Percentiles rank a stretch among this genome's conserved stretches.
These are phyloP conservation scores for Trichoderma aggressivum DNA, from an alignment of 2,329 filamentous ascomycete genomes.

Conservation along the genomic window DNA sequence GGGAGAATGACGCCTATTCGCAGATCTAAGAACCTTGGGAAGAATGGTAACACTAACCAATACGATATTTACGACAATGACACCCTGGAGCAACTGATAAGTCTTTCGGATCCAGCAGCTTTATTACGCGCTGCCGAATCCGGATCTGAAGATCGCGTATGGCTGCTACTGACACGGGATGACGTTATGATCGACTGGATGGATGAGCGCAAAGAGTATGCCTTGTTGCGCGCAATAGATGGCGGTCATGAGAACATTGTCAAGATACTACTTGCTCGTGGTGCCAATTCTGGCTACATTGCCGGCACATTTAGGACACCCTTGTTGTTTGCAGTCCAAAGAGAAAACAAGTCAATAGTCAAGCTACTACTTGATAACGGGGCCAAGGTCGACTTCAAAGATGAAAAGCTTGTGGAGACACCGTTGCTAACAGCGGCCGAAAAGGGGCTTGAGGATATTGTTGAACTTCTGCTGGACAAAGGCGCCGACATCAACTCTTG, in stretches of 20 bases:
- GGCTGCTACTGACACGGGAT: not conserved
- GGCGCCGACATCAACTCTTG: not conserved
- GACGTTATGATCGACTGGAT: not conserved
- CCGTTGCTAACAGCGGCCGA: not conserved
- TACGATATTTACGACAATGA: not conserved
- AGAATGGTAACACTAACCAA: not conserved
- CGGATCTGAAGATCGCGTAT: not conserved
- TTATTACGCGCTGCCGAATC: not conserved
- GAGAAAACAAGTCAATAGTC: not conserved
- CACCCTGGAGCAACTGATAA: not conserved
- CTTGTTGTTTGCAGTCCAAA: not conserved
- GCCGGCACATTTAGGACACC: not conserved
- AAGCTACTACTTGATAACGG: not conserved
- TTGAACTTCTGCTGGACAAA: not conserved
- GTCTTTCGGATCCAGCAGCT: not conserved
- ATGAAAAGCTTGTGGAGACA: not conserved
- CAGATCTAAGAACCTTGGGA: not conserved
- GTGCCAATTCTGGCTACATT: not conserved
- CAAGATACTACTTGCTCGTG: not conserved
- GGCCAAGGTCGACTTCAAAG: not conserved
- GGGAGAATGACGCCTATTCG: not conserved
- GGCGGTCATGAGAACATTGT: not conserved
- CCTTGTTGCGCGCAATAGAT: not conserved
- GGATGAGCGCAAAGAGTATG: not conserved
- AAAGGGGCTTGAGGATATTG: not conserved